Base-by-base conservation (phyloP, 2,329 filamentous ascomycete genomes). In the Calcarisporium arbuscula region DNA sequence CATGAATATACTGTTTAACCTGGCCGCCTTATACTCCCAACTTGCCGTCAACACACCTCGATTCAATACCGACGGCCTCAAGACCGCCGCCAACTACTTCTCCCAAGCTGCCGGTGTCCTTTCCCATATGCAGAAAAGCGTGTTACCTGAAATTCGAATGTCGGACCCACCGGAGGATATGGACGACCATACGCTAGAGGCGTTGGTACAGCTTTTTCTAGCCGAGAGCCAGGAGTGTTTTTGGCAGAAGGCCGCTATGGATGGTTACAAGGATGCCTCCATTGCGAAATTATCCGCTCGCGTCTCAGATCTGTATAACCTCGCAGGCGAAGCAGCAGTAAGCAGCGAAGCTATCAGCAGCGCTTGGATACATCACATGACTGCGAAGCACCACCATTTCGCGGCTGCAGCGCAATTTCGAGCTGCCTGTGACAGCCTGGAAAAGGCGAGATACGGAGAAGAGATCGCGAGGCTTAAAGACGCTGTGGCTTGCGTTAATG, bases 351-450 rank as follows among this genome's bases (percentile, higher is more conserved):
- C 85, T 12, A 81, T 96, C 46, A 92, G 85, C 55, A 89, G 84
- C 36, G 85, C 92, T 43, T 96, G 90, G 92, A 95, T 98, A 48
- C 90, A 96, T 59, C 90, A 96, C 56, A 89, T 94, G 74, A 89
- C 85, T 18, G 92, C 90, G 6, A 98, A 96, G 57, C 89, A 96
- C 53, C 85, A 95, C 53, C 92, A 96, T 59, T 96, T 98, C 61
- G 89, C 90, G 2, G 90, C 87, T 0, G 92, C 92, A 0, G 92
- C 92, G 0, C 92, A 98, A 55, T 96, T 90, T 49, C 73, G 92
- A 11, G 87, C 90, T 18, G 87, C 92, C 1, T 82, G 87, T 43
- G 89, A 95, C 52, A 92, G 86, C 47, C 59, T 98, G 11, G 92
- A 96, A 61, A 96, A 94, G 71, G 72, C 83, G 32, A 94, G 82